Conservation (phyloP, 257 asterid genomes). For the Cinchona pubescens region DNA sequence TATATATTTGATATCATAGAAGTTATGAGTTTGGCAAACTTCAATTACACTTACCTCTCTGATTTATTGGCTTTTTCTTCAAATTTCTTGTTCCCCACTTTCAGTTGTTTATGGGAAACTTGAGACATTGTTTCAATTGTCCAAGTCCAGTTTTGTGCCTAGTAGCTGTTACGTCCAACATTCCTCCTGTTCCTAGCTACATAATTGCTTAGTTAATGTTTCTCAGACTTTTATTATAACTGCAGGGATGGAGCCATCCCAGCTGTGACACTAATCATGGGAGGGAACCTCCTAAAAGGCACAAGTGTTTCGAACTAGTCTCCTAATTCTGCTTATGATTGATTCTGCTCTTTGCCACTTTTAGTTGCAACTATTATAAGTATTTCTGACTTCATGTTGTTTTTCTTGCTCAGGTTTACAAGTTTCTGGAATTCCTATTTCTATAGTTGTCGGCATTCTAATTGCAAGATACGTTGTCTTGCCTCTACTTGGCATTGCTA, state of each 20-base stretch:
- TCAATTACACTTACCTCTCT: neutral
- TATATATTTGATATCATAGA: neutral
- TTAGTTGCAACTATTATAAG: neutral
- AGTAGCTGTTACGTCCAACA: neutral
- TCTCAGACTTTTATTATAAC: neutral
- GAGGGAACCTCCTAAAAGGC: slow-evolving; percentile 68
- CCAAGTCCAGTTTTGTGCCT: neutral
- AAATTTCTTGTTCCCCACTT: neutral
- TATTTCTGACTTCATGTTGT: neutral
- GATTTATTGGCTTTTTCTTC: neutral
- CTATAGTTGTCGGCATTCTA: slow-evolving; percentile 54
- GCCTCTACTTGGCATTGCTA: slow-evolving; percentile 65
- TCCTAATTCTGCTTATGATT: neutral
- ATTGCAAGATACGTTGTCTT: slow-evolving; percentile 56
- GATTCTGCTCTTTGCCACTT: neutral
- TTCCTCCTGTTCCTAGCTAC: neutral
- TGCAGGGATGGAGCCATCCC: slow-evolving; percentile 94
- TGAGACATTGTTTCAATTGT: neutral
- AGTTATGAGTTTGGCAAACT: neutral
- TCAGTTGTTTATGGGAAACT: neutral
- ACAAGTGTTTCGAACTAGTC: neutral
- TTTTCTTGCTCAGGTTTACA: slow-evolving; percentile 46
- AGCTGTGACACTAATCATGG: slow-evolving; percentile 70
- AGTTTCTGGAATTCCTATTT: slow-evolving; percentile 51
- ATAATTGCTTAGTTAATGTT: neutral